Evolutionary conservation across 2,329 filamentous ascomycete species (phyloP).

Genomic region (Ascochyta fabae): DNA sequence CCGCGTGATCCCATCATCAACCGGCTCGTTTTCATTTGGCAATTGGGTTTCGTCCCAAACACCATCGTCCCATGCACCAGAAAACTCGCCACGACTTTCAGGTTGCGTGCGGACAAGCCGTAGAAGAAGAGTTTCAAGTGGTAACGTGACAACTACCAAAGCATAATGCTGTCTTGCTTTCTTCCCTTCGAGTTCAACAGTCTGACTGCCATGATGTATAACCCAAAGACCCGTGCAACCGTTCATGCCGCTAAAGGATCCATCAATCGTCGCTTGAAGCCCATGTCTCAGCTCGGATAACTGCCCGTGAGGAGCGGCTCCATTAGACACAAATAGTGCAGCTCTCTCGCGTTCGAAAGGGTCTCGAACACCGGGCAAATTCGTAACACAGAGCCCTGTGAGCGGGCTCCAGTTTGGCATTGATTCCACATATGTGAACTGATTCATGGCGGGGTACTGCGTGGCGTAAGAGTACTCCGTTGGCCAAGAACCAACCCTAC

Average conservation of each 20-base stretch:
- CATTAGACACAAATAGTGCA: slow-evolving; percentile 51
- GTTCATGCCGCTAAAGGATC: slow-evolving; percentile 37
- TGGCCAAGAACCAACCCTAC: slow-evolving; percentile 64
- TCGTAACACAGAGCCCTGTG: slow-evolving; percentile 54
- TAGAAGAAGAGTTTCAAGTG: slow-evolving; percentile 39
- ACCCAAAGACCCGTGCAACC: slow-evolving; percentile 50
- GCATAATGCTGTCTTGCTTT: slow-evolving; percentile 39
- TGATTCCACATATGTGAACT: slow-evolving; percentile 59
- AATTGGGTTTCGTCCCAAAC: slow-evolving; percentile 36
- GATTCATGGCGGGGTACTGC: slow-evolving; percentile 55
- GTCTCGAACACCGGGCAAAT: slow-evolving; percentile 28
- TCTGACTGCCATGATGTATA: slow-evolving; percentile 39
- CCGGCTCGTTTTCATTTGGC: slow-evolving; percentile 26
- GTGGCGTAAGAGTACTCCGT: slow-evolving; percentile 58
- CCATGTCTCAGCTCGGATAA: slow-evolving; percentile 54
- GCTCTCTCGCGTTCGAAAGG: slow-evolving; percentile 31
- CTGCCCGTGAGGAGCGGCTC: slow-evolving; percentile 52
- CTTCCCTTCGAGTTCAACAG: slow-evolving; percentile 34
- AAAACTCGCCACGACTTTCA: slow-evolving; percentile 24
- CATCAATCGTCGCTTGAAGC: slow-evolving; percentile 47
- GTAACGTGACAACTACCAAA: slow-evolving; percentile 47
- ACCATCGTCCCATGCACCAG: slow-evolving; percentile 34
- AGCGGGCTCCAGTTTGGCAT: slow-evolving; percentile 68
- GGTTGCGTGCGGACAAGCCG: slow-evolving; percentile 34
- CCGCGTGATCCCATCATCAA: slow-evolving; percentile 35